phyloP scores from a whole-genome alignment of 2,329 filamentous ascomycete species.

The Calonectria leucothoes region DNA sequence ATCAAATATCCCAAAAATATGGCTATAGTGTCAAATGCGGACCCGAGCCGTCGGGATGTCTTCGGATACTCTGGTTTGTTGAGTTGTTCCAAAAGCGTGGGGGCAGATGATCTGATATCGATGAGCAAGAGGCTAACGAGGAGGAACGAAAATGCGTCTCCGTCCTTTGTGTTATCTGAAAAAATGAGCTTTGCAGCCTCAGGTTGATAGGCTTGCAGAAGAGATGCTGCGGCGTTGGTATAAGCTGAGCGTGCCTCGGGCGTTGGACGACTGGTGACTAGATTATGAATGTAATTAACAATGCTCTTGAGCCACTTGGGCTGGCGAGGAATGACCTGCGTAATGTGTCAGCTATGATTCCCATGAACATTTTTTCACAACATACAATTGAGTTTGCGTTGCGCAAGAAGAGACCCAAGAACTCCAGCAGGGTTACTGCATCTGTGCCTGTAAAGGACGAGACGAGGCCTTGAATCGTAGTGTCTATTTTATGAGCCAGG shows the following conservation, averaged over 20 bases:
- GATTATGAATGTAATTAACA: conserved; percentile 60
- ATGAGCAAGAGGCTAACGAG: conserved; percentile 74
- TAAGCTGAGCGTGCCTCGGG: conserved; percentile 67
- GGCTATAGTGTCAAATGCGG: conserved; percentile 72
- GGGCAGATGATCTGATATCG: conserved; percentile 72
- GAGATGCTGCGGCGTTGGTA: conserved; percentile 66
- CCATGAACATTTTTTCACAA: neutral
- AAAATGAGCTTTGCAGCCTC: conserved; percentile 64
- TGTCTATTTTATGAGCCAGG: conserved; percentile 57
- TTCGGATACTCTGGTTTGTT: conserved; percentile 65
- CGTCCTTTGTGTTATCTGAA: conserved; percentile 52
- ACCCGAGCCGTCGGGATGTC: conserved; percentile 66
- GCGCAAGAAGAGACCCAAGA: conserved; percentile 64
- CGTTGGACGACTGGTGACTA: conserved; percentile 67
- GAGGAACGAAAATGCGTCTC: conserved; percentile 70
- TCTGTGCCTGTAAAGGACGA: conserved; percentile 69
- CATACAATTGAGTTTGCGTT: conserved; percentile 61
- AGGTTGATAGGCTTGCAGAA: conserved; percentile 67
- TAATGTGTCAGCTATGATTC: conserved; percentile 17
- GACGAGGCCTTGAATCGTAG: conserved; percentile 59
- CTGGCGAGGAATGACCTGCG: conserved; percentile 59
- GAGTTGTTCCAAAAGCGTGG: conserved; percentile 68
- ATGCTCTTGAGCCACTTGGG: conserved; percentile 66
- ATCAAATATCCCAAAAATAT: conserved; percentile 70
- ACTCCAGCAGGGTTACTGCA: conserved; percentile 68